These are phyloP conservation scores for Talaromyces thailandensis DNA, from an alignment of 495 filamentous ascomycete species.

Conservation along the genomic window DNA sequence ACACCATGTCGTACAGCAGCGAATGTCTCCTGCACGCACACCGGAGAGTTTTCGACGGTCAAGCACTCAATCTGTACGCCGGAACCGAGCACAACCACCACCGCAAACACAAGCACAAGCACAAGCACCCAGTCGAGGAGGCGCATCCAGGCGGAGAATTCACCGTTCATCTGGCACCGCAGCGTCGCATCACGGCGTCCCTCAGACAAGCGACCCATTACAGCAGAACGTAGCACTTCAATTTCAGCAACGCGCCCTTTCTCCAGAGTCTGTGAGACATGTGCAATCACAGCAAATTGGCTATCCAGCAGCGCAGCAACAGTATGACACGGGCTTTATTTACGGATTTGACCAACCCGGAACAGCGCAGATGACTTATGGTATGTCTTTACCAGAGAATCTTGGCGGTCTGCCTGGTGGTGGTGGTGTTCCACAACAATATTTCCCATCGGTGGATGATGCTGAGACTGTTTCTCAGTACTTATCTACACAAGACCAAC, in stretches of 20 bases:
- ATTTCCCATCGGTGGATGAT: slow-evolving; percentile 64
- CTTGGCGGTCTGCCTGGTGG: slow-evolving; percentile 1
- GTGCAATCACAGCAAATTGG: background rate
- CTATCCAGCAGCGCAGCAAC: background rate
- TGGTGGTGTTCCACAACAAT: slow-evolving; percentile 60
- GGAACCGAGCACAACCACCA: background rate
- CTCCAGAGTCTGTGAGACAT: slow-evolving; percentile 2
- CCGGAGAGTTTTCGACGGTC: slow-evolving; percentile 2
- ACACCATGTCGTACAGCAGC: slow-evolving; percentile 12
- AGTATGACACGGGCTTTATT: background rate
- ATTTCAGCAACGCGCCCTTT: background rate
- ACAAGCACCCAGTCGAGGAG: background rate
- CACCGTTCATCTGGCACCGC: background rate
- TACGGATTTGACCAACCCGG: background rate
- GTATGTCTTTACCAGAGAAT: background rate
- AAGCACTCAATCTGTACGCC: background rate
- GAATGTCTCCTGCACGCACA: background rate
- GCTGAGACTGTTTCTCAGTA: slow-evolving; percentile 47
- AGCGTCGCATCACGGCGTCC: background rate
- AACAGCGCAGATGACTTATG: slow-evolving; percentile 1
- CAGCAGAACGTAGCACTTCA: slow-evolving; percentile 1
- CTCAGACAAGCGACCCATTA: background rate
- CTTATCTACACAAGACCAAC: slow-evolving; percentile 42
- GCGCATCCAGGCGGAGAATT: slow-evolving; percentile 1
- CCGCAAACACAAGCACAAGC: background rate